These are phyloP conservation scores for Blastocystis sp. DNA, from an alignment of 352 stramenopile species.

Conservation along the genomic window DNA sequence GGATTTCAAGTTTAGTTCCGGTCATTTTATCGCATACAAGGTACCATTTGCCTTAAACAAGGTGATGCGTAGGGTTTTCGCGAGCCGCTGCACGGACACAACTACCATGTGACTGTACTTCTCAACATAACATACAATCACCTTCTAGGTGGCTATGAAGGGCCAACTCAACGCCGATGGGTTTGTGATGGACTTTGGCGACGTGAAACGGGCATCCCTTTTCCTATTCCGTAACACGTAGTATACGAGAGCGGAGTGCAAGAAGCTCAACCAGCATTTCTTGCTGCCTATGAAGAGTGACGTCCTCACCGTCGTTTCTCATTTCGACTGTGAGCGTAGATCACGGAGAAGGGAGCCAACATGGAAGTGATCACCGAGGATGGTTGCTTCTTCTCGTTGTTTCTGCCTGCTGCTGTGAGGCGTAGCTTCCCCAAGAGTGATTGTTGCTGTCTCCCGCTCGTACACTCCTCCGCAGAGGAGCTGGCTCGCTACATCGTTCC, in stretches of 20 bases:
- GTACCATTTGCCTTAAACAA: neutral
- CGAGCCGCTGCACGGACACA: slow-evolving; percentile 66
- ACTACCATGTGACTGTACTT: slow-evolving; percentile 50
- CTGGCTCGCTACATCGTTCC: slow-evolving; percentile 38
- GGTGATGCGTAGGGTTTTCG: slow-evolving; percentile 38
- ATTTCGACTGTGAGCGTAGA: neutral
- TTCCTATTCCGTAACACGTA: neutral
- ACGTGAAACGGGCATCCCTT: slow-evolving; percentile 11
- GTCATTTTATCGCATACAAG: slow-evolving; percentile 66
- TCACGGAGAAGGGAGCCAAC: slow-evolving; percentile 47
- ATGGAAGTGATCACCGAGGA: slow-evolving; percentile 52
- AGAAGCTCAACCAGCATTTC: slow-evolving; percentile 67
- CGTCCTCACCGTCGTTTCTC: neutral
- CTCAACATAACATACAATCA: neutral
- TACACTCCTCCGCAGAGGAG: slow-evolving; percentile 59
- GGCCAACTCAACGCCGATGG: slow-evolving; percentile 59
- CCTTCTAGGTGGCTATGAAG: slow-evolving; percentile 48
- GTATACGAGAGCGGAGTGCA: slow-evolving; percentile 41
- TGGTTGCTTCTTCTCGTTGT: slow-evolving; percentile 28
- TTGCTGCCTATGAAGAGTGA: slow-evolving; percentile 64
- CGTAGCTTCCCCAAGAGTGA: slow-evolving; percentile 48
- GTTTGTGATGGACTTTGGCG: slow-evolving; percentile 64
- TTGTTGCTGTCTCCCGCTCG: slow-evolving; percentile 60
- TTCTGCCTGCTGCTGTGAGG: neutral
- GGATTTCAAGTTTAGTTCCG: slow-evolving; percentile 64